A percentile compares a stretch with the other conserved stretches of the same genome.
These are phyloP conservation scores for Diospyros kaki DNA, from an alignment of 148 eudicot genomes.

Conservation along the genomic window DNA sequence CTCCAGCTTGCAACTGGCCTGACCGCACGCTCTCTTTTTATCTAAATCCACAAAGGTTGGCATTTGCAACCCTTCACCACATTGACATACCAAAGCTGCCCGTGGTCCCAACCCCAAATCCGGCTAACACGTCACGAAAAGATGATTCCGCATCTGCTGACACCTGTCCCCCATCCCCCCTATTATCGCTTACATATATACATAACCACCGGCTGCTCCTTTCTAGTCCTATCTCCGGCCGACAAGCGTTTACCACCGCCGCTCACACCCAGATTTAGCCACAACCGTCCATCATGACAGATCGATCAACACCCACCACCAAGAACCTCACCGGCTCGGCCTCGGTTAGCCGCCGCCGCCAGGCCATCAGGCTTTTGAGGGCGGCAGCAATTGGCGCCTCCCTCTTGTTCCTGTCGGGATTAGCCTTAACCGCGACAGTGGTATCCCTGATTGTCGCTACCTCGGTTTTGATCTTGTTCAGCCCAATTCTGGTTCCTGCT, in stretches of 20 bases:
- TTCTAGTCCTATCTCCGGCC: no score
- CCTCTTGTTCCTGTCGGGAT: constrained; percentile 14
- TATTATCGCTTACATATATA: not conserved
- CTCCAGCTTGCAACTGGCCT: no score
- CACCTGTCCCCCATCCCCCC: not conserved
- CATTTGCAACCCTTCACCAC: not conserved
- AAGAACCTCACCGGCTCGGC: not conserved
- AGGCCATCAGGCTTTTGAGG: constrained; percentile 1
- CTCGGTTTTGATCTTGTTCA: constrained; percentile 20
- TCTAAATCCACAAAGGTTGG: no score
- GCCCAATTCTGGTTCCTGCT: constrained; percentile 19
- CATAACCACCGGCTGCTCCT: no score
- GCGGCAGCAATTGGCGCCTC: not conserved
- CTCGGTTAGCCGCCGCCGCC: not conserved
- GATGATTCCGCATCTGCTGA: not conserved
- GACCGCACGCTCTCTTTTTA: no score
- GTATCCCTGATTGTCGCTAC: constrained; percentile 15
- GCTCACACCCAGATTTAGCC: not conserved
- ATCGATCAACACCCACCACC: not conserved
- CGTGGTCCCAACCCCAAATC: not conserved
- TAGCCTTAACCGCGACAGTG: constrained; percentile 19
- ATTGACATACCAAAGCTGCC: not conserved
- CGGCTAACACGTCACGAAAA: not conserved
- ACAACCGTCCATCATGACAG: not conserved
- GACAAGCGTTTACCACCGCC: no score